Conservation (phyloP, 169 alveolate genomes). For the Plasmodium vivax region DNA sequence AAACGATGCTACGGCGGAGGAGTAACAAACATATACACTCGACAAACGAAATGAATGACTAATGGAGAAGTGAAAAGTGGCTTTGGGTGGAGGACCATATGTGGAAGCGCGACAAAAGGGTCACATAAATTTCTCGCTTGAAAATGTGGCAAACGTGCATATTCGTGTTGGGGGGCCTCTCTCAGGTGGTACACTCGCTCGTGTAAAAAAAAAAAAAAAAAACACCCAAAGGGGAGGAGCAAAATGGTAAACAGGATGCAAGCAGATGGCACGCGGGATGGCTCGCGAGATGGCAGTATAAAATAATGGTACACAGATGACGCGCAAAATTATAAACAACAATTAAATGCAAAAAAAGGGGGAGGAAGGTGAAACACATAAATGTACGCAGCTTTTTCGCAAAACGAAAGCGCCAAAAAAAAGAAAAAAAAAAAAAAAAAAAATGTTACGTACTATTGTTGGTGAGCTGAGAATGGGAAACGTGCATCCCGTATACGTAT, state of each 20-base stretch:
- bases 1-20: not conserved
- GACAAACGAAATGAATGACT: not conserved
- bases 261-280: not conserved
- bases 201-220: not conserved
- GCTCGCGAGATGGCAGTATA: not conserved
- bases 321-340: not conserved
- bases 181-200: not conserved
- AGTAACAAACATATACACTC: not conserved
- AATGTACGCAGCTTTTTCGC: not conserved
- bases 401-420: not conserved
- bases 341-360: not conserved
- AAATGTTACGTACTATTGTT: not conserved
- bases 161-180: not conserved
- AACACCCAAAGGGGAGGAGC: not conserved
- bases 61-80: not conserved
- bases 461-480: not conserved
- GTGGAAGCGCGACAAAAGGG: not conserved
- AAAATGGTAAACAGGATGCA: too few species aligned
- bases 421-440: not conserved
- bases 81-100: not conserved
- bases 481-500: not conserved
- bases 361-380: not conserved
- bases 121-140: not conserved
- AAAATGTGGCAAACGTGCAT: not conserved
- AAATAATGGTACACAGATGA: not conserved